Conservation (phyloP, 1,284 basidiomycete species). For the Anthracocystis walkeri region DNA sequence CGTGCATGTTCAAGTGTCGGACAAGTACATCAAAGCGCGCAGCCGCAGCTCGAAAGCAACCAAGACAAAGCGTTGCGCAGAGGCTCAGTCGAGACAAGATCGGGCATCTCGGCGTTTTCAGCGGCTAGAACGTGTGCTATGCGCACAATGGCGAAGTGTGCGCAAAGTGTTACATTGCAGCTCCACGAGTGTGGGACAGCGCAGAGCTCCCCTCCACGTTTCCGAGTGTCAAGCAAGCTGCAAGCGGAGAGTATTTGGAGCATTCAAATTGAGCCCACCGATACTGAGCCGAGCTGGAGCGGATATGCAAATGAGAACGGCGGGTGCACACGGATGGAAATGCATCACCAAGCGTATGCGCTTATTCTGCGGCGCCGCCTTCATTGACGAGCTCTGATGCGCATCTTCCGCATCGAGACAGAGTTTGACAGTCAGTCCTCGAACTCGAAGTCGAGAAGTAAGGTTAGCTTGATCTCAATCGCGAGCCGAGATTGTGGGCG, state of each 20-base stretch:
- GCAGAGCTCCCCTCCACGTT: neutral
- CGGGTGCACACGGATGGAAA: neutral
- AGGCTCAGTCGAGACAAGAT: neutral
- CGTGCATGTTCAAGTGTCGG: no score
- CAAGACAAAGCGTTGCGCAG: conserved; percentile 3
- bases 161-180: no score
- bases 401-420: no score
- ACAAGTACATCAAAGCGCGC: neutral
- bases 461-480: no score
- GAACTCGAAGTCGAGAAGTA: no score
- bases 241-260: neutral
- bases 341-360: conserved; percentile 5
- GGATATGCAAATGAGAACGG: no score
- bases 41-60: neutral
- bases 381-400: neutral
- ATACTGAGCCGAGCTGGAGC: no score
- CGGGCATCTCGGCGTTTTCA: neutral
- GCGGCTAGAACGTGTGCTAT: neutral
- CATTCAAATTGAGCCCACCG: no score
- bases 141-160: no score
- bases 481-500: no score
- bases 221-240: neutral
- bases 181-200: neutral
- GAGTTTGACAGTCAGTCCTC: no score
- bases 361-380: neutral